Evolutionary conservation across 371 early-diverging fungal species (phyloP), one percentile per base, ranked within the genome.

Genomic region (Nematocida sp.): DNA sequence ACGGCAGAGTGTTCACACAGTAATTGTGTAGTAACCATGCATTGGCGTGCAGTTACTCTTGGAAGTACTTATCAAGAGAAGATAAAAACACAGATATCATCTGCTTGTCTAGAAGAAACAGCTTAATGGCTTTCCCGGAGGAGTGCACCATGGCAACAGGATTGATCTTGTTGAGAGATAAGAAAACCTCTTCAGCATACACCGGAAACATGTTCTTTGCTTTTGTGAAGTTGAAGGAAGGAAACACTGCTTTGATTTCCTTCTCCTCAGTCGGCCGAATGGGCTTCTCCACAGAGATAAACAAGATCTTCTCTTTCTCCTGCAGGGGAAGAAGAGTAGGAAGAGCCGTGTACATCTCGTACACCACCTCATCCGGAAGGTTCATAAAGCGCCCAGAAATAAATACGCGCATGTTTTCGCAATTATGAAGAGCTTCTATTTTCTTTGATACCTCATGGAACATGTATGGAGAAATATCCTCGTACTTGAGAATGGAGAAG

Each of bases 301-400:
- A 57, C 9, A 71, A 33, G 13, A 71, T 25, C 57, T 35, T 36
- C n/a, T 23, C 69, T 11, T 28, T 36, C 30, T 49, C 39, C 1
- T 7, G 11, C 11, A 57, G 13, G 28, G 11, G 20, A 11, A n/a
- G 28, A 11, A 23, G 16, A 1, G 11, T 48, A 35, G 61, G 61
- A 20, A 71, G 45, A 20, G 61, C 47, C 16, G 77, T 49, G 30
- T 60, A 71, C 75, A 71, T 71, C 51, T 71, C 75, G 42, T 23
- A 50, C 28, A 71, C 51, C 28, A 50, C 35, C 39, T 71, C 63
- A 13, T 71, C 75, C 4, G 75, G 75, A 0, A 71, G 49, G 45
- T 71, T 71, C 47, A 23, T 23, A 47, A 60, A 71, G 4, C 75
- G 61, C 4, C 20, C 11, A 20, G 50, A 51, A 32, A 71, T 42